Evolutionary conservation across 495 filamentous ascomycete genomes (phyloP).

Genomic region (Acidiella bohemica): DNA sequence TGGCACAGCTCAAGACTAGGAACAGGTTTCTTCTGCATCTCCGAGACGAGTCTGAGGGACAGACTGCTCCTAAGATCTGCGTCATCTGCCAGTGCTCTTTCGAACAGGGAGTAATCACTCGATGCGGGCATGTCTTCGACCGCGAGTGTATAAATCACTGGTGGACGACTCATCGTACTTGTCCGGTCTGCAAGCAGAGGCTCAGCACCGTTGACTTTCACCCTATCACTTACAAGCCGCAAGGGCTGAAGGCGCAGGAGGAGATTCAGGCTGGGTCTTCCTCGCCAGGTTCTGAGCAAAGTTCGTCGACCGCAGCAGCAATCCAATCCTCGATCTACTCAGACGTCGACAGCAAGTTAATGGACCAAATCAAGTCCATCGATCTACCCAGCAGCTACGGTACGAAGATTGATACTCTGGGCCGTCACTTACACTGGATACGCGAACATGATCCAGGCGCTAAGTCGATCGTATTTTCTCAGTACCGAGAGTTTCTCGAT

Average conservation of each 20-base stretch:
- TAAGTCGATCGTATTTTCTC: constrained; percentile 84
- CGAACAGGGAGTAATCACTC: constrained; percentile 67
- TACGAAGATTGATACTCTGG: constrained; percentile 78
- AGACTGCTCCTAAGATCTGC: constrained; percentile 49
- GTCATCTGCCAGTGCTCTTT: constrained; percentile 67
- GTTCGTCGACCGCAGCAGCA: constrained; percentile 13
- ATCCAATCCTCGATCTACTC: constrained; percentile 50
- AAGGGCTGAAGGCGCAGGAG: constrained; percentile 53
- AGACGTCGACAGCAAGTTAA: constrained; percentile 52
- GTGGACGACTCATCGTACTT: constrained; percentile 34
- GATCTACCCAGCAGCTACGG: constrained; percentile 65
- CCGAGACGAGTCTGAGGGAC: constrained; percentile 41
- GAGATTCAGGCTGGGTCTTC: constrained; percentile 35
- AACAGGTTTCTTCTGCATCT: constrained; percentile 56
- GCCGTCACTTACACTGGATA: constrained; percentile 73
- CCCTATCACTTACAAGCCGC: constrained; percentile 69
- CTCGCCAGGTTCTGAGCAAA: constrained; percentile 5
- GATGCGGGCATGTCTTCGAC: constrained; percentile 85
- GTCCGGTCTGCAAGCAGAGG: constrained; percentile 53
- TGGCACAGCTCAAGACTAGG: constrained; percentile 52
- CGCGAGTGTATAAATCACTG: constrained; percentile 69
- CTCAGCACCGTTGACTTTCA: constrained; percentile 53
- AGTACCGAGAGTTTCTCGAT: constrained; percentile 68
- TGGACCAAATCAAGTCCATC: constrained; percentile 71
- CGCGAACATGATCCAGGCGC: constrained; percentile 70